Conservation (phyloP, 2,329 filamentous ascomycete species). For the Ceratocystiopsis minuta region DNA sequence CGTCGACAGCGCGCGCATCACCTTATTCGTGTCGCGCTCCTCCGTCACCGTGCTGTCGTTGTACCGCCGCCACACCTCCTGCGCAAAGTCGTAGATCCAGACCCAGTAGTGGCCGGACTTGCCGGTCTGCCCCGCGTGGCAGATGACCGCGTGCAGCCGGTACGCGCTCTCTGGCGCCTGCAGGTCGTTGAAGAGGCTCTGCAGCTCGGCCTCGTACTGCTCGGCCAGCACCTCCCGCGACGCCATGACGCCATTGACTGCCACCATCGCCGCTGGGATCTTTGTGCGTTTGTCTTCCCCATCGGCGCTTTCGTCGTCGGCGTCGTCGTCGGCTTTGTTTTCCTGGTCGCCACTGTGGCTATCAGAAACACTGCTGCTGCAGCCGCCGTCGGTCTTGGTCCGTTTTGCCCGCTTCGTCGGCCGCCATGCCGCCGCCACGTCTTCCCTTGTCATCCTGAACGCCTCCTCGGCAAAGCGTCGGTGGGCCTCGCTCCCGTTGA, state of each 20-base stretch:
- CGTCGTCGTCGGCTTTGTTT: no score
- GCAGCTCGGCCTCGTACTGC: constrained; percentile 17
- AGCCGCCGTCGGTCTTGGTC: no score
- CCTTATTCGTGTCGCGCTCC: constrained; percentile 43
- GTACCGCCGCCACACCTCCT: constrained; percentile 74
- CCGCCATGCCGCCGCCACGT: constrained; percentile 2
- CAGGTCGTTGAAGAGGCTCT: constrained; percentile 42
- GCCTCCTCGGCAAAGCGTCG: constrained; percentile 1
- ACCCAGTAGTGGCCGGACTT: constrained; percentile 88
- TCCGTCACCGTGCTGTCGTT: constrained; percentile 74
- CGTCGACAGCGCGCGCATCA: constrained; percentile 50
- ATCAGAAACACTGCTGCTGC: no score
- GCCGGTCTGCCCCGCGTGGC: constrained; percentile 54
- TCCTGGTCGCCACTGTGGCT: no score
- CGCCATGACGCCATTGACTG: constrained; percentile 1
- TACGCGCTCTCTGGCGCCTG: constrained; percentile 44
- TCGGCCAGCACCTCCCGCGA: constrained; percentile 1
- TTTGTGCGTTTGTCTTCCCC: no score
- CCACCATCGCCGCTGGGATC: not conserved
- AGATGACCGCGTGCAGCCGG: constrained; percentile 77
- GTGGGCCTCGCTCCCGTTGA: not conserved
- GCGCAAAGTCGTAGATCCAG: constrained; percentile 80
- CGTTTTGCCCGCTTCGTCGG: no score
- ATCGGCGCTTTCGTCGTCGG: no score
- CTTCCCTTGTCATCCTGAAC: not conserved